Percentiles rank a stretch among this genome's conserved stretches.
These are phyloP conservation scores for Syzygium malaccense DNA, from an alignment of 441 rosid species.

Conservation along the genomic window DNA sequence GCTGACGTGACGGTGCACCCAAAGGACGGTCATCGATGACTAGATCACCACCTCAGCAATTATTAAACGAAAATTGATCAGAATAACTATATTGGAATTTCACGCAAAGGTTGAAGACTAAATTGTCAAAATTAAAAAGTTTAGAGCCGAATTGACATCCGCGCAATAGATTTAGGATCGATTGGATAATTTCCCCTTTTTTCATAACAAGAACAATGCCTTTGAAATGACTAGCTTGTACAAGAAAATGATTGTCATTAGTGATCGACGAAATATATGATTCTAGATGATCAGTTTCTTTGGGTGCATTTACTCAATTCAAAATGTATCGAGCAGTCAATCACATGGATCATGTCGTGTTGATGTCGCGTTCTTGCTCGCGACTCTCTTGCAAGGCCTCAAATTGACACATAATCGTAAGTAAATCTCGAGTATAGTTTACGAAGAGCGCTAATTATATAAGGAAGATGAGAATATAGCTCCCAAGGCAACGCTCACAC, in stretches of 20 bases:
- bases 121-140: background rate
- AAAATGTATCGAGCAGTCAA: background rate
- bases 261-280: background rate
- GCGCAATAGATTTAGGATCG: background rate
- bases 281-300: background rate
- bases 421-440: background rate
- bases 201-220: background rate
- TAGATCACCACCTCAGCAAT: fast-evolving
- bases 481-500: background rate
- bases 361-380: background rate
- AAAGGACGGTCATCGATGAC: fast-evolving
- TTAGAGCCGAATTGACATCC: background rate
- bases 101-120: background rate
- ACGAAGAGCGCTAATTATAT: background rate
- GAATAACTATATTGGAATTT: background rate
- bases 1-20: background rate
- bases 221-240: background rate
- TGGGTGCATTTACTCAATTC: background rate
- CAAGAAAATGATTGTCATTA: background rate
- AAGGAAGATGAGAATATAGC: background rate
- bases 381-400: background rate
- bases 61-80: fast-evolving
- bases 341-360: background rate
- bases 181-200: background rate
- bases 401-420: background rate